phyloP scores from a whole-genome alignment of 345 rosid species.

The Citrus australasica region DNA sequence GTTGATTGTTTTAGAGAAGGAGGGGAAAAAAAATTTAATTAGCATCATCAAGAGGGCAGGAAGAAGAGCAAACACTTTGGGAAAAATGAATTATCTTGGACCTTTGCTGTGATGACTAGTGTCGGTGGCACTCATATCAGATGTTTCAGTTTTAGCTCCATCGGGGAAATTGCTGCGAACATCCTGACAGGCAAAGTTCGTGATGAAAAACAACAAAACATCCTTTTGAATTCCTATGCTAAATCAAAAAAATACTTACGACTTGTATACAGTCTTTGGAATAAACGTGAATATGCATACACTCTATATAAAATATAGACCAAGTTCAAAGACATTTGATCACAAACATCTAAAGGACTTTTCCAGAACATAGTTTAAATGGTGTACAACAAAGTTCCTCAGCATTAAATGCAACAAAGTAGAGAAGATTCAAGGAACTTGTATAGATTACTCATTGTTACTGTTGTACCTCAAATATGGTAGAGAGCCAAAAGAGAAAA shows the following conservation, averaged over 20 bases:
- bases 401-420: background rate
- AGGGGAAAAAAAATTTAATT: background rate
- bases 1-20: constrained; percentile 14
- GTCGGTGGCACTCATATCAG: constrained; percentile 6
- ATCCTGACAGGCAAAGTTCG: constrained; percentile 28
- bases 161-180: constrained; percentile 12
- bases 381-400: background rate
- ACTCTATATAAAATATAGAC: background rate
- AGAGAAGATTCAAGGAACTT: background rate
- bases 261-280: background rate
- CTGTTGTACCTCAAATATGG: background rate
- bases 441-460: background rate
- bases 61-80: constrained; percentile 1
- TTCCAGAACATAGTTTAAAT: background rate
- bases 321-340: background rate
- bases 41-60: background rate
- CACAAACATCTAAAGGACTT: background rate
- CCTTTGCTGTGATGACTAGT: constrained; percentile 31
- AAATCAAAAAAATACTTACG: background rate
- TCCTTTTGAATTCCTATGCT: background rate
- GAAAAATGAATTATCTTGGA: constrained; percentile 16
- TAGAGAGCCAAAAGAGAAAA: background rate
- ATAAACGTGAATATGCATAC: too few relatives aligned
- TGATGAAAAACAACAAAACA: constrained; percentile 1
- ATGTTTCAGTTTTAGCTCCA: constrained; percentile 33